phyloP scores from a whole-genome alignment of 768 basidiomycete species.

The Kwoniella shandongensis region DNA sequence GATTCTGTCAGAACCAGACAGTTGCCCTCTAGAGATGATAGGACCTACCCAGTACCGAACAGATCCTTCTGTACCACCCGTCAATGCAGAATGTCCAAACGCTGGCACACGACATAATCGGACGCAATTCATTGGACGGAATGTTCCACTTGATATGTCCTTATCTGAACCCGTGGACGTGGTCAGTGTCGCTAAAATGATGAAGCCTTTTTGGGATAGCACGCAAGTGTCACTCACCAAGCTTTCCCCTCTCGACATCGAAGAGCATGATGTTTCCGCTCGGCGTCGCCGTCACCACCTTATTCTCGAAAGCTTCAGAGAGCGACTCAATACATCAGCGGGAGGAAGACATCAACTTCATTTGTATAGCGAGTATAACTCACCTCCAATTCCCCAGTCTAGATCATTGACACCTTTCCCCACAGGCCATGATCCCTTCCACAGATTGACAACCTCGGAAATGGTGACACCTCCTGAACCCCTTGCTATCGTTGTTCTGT shows the following conservation, averaged over 20 bases:
- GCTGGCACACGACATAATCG: conserved; percentile 32
- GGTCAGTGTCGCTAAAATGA: conserved; percentile 10
- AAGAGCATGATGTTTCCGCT: conserved; percentile 50
- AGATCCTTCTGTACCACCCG: conserved; percentile 48
- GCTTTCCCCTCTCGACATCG: conserved; percentile 42
- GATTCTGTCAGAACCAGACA: too few relatives aligned
- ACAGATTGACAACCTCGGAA: conserved; percentile 46
- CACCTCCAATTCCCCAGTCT: conserved; percentile 51
- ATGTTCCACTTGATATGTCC: conserved; percentile 40
- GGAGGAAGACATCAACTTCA: neutral
- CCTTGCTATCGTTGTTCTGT: conserved; percentile 19
- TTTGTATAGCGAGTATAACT: conserved; percentile 6
- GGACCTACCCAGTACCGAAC: conserved; percentile 47
- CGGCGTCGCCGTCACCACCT: conserved; percentile 46
- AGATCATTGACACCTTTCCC: conserved; percentile 47
- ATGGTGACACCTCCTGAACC: conserved; percentile 45
- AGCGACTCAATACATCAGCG: neutral
- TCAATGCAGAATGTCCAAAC: conserved; percentile 43
- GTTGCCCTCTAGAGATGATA: too few relatives aligned
- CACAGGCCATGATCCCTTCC: conserved; percentile 43
- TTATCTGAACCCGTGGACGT: conserved; percentile 22
- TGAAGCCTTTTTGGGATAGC: too few relatives aligned
- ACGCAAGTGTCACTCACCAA: conserved; percentile 30
- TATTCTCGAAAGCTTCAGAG: conserved; percentile 40
- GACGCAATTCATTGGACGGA: conserved; percentile 44